Percentiles rank a stretch among this genome's conserved stretches.
Conservation (phyloP, 2,329 filamentous ascomycete genomes). For the Calonectria henricotiae region DNA sequence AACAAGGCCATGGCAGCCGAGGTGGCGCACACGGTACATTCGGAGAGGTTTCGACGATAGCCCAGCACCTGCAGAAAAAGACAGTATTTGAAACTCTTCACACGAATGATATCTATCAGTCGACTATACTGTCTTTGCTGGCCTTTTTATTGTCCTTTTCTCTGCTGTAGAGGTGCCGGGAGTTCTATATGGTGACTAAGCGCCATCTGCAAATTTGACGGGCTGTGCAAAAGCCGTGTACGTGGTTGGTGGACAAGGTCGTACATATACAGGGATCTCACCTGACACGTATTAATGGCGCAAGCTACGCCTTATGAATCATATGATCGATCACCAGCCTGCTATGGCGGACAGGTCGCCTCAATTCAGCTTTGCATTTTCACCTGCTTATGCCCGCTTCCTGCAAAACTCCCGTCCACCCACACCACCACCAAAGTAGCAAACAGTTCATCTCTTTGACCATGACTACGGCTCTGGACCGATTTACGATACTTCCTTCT, state of each 20-base stretch:
- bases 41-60: background rate
- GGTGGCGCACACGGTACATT: background rate
- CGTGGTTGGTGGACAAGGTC: no score
- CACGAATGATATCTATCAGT: no score
- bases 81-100: no score
- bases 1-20: slow-evolving; percentile 12
- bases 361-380: background rate
- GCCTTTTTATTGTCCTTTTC: no score
- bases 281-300: background rate
- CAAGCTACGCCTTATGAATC: background rate
- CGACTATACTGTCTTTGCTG: no score
- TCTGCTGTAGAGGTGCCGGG: no score
- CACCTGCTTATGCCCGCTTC: background rate
- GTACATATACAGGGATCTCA: no score
- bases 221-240: no score
- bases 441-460: background rate
- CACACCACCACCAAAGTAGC: background rate
- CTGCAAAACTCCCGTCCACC: background rate
- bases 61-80: background rate
- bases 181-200: no score
- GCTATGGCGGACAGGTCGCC: background rate
- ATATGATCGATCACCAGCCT: background rate
- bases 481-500: background rate
- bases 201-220: no score
- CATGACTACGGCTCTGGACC: background rate